These are phyloP conservation scores for Cicer chorassanicum DNA, from an alignment of 306 rosid genomes.

Conservation along the genomic window DNA sequence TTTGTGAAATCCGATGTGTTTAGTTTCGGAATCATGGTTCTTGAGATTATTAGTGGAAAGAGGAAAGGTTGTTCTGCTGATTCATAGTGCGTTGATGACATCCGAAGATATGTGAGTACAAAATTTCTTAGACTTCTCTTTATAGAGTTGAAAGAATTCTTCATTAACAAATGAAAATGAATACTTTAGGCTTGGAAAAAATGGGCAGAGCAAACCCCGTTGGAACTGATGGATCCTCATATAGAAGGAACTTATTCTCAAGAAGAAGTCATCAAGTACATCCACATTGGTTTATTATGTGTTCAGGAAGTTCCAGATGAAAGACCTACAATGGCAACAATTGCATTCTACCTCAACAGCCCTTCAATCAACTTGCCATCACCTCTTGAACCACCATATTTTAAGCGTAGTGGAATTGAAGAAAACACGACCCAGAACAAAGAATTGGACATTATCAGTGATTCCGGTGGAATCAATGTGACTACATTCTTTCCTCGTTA, in stretches of 20 bases:
- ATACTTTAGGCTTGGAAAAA: slow-evolving; percentile 53
- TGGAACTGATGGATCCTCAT: slow-evolving; percentile 49
- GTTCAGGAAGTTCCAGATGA: slow-evolving; percentile 57
- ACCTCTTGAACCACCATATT: slow-evolving; percentile 45
- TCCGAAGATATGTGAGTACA: slow-evolving; percentile 45
- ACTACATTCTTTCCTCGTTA: slow-evolving; percentile 46
- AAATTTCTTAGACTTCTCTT: background rate
- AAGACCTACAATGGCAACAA: slow-evolving; percentile 56
- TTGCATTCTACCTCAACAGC: slow-evolving; percentile 48
- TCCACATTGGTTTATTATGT: slow-evolving; percentile 55
- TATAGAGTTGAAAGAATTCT: background rate
- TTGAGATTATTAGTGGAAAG: slow-evolving; percentile 51
- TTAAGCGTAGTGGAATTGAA: slow-evolving; percentile 5
- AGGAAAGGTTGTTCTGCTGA: slow-evolving; percentile 34
- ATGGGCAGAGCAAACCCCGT: slow-evolving; percentile 47
- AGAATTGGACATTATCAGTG: background rate
- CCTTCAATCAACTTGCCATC: slow-evolving; percentile 40
- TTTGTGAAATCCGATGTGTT: slow-evolving; percentile 50
- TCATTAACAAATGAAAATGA: background rate
- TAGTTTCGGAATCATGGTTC: slow-evolving; percentile 50
- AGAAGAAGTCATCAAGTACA: slow-evolving; percentile 55
- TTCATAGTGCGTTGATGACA: slow-evolving; percentile 37
- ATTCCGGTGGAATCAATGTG: slow-evolving; percentile 33
- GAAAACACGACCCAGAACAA: background rate
- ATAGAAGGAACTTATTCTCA: slow-evolving; percentile 39